phyloP scores from a whole-genome alignment of 495 filamentous ascomycete genomes.

The Podospora pseudopauciseta region DNA sequence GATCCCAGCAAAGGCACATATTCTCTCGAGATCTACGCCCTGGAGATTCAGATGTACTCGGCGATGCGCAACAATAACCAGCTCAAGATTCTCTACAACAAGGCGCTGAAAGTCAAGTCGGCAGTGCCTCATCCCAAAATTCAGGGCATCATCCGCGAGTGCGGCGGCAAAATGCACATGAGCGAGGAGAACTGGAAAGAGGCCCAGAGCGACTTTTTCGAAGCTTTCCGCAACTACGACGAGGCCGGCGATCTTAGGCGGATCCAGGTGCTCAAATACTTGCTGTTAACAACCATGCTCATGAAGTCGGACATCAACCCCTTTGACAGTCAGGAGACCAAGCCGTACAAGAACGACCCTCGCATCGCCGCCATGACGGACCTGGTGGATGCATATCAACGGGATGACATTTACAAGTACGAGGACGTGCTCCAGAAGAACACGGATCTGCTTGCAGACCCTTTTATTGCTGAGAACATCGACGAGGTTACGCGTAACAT shows the following conservation, averaged over 20 bases:
- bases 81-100: constrained; percentile 86
- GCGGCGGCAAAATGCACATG: constrained; percentile 99
- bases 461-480: constrained; percentile 98
- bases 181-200: constrained; percentile 99
- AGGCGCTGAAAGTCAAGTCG: constrained; percentile 83
- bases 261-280: constrained; percentile 96
- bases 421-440: constrained; percentile 83
- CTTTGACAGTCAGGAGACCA: constrained; percentile 99
- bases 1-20: constrained; percentile 97
- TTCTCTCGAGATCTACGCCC: constrained; percentile 88
- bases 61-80: constrained; percentile 97
- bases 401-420: constrained; percentile 90
- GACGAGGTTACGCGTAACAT: constrained; percentile 98
- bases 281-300: constrained; percentile 94
- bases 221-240: constrained; percentile 98
- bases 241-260: constrained; percentile 93
- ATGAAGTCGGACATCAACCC: constrained; percentile 99
- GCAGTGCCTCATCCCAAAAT: constrained; percentile 98
- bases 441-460: constrained; percentile 82
- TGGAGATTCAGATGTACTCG: constrained; percentile 98
- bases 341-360: constrained; percentile 93
- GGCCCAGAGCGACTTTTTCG: constrained; percentile 95
- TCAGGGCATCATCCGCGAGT: constrained; percentile 98
- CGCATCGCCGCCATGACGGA: constrained; percentile 96
- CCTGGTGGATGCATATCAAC: constrained; percentile 92